Evolutionary conservation across 108 stramenopile genomes (phyloP), one percentile per base, ranked within the genome.

Genomic region (Poteriospumella lacustris): DNA sequence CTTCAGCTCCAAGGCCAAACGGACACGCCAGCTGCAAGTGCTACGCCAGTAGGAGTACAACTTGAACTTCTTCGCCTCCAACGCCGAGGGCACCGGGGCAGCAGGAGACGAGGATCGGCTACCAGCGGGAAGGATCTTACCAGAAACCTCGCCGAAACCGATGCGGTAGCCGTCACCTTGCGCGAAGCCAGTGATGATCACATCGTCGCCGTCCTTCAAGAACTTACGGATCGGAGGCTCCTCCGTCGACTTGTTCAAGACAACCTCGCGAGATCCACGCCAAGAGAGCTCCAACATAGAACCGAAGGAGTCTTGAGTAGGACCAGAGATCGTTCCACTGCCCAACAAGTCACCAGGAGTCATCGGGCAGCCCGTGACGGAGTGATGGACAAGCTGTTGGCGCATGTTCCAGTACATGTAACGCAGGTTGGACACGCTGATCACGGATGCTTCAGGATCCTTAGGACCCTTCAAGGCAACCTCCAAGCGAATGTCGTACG

Each of bases 301-400:
- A 1, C 94, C 93, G 76, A 87, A 91, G 39, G 86, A 85, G 44
- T 73, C 58, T 0, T 84, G 82, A 33, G 87, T 84, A 42, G 56
- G 58, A 29, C 92, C 93, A 44, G 88, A 89, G 70, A 95, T 93
- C 12, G 95, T 95, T 1, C 95, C 95, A 39, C 84, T 89, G 29
- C 90, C 95, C 3, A 94, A 75, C 41, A 93, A 77, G 80, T 96
- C 93, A 28, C 95, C 95, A 29, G 95, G 81, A 24, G 78, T 84
- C 90, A 96, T 91, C 5, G 85, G 75, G 81, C 92, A 94, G 5
- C 95, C 95, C 0, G 93, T 92, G 24, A 93, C 89, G 44, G 92
- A 84, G 82, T 96, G 95, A 80, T 96, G 95, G 15, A 88, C 90
- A 40, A 96, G 82, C 80, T 93, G 93, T 81, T 96, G 95, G 1